Conservation (phyloP, 1,139 yeast species). For the Candida anutae region DNA sequence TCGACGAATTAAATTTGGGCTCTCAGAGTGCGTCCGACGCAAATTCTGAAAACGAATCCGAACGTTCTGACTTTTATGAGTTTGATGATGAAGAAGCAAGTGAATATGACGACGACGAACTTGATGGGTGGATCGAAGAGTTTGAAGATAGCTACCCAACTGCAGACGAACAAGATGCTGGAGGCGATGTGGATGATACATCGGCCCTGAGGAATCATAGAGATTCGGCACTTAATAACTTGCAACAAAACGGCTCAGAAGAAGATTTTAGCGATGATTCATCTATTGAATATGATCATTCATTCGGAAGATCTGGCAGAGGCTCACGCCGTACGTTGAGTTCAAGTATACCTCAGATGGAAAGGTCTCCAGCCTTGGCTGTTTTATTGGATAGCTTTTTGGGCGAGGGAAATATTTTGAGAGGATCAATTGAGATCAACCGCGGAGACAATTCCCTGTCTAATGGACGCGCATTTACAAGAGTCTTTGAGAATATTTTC, state of each 20-base stretch:
- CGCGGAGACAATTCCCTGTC: conserved; percentile 5
- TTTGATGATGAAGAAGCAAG: conserved; percentile 15
- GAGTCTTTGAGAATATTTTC: conserved; percentile 8
- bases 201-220: conserved; percentile 2
- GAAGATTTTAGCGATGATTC: conserved; percentile 1
- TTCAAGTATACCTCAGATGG: conserved; percentile 6
- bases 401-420: conserved; percentile 7
- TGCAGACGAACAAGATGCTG: conserved; percentile 2
- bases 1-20: conserved; percentile 33
- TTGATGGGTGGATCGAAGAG: conserved; percentile 40
- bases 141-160: conserved; percentile 16
- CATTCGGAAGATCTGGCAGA: not conserved
- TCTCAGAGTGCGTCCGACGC: conserved; percentile 12
- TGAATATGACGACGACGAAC: conserved; percentile 30
- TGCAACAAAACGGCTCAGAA: not conserved
- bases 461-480: no score
- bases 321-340: not conserved
- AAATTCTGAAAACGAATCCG: conserved; percentile 23
- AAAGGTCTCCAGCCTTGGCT: conserved; percentile 6
- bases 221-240: conserved; percentile 1
- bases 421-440: conserved; percentile 8
- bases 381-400: conserved; percentile 8
- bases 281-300: not conserved
- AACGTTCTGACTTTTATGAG: conserved; percentile 25
- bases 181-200: conserved; percentile 7